These are phyloP conservation scores for Leccinum pallidistipes DNA, from an alignment of 1,284 basidiomycete species.

Conservation along the genomic window DNA sequence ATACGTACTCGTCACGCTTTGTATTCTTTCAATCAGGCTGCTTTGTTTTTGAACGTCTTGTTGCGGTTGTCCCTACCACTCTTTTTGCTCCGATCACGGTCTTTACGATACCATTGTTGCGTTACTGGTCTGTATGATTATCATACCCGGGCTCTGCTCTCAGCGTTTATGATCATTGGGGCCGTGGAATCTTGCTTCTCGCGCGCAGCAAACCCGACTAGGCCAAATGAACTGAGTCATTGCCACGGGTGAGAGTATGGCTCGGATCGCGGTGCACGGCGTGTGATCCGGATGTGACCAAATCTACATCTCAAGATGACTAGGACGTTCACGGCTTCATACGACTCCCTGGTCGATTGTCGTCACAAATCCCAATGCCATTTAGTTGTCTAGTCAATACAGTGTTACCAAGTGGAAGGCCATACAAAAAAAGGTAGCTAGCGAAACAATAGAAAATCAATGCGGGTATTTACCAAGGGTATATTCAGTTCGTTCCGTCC, in stretches of 20 bases:
- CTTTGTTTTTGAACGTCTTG: conserved; percentile 19
- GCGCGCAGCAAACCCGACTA: conserved; percentile 9
- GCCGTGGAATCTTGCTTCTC: background rate
- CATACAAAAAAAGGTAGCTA: conserved; percentile 3
- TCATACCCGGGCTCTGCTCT: background rate
- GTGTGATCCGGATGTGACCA: background rate
- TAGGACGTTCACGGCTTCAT: conserved; percentile 1
- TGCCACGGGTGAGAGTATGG: conserved; percentile 3
- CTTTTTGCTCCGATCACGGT: background rate
- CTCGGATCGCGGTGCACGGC: background rate
- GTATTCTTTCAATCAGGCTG: conserved; percentile 21
- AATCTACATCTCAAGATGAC: conserved; percentile 5
- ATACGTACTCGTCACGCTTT: conserved; percentile 13
- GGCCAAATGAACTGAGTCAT: conserved; percentile 11
- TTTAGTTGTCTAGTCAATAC: conserved; percentile 21
- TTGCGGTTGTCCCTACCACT: background rate
- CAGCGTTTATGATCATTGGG: background rate
- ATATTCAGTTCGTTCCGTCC: conserved; percentile 15
- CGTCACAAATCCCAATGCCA: conserved; percentile 7
- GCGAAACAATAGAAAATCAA: conserved; percentile 10
- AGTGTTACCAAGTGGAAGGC: background rate
- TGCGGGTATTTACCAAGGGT: conserved; percentile 28
- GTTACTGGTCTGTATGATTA: background rate
- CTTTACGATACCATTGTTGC: background rate
- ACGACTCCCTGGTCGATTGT: background rate